These are phyloP conservation scores for Alopecurus myosuroides DNA, from an alignment of 176 grass and related monocot genomes.

Conservation along the genomic window DNA sequence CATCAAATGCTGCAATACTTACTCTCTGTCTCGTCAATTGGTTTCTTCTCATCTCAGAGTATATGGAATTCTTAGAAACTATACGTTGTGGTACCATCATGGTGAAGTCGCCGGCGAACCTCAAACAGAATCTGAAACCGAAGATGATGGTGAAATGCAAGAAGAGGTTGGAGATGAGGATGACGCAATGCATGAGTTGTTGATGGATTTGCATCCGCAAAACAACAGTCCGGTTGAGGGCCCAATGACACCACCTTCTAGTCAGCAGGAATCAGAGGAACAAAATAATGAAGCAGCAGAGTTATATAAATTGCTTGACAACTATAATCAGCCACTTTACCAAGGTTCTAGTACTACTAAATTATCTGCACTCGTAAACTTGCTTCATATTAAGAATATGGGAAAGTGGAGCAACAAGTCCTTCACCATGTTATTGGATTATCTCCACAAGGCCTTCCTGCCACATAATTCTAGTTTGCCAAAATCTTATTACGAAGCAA, in stretches of 20 bases:
- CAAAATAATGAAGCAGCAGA: not conserved
- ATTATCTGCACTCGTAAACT: not conserved
- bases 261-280: not conserved
- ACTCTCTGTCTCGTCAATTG: not conserved
- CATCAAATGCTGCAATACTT: conserved; percentile 17
- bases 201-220: conserved; percentile 6
- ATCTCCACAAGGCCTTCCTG: not conserved
- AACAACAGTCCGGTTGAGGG: too few relatives aligned
- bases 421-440: not conserved
- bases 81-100: conserved; percentile 21
- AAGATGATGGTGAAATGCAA: not conserved
- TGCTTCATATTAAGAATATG: not conserved
- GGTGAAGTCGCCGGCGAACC: not conserved
- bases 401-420: not conserved
- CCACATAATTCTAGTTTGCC: not conserved
- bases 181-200: not conserved
- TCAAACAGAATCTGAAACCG: not conserved
- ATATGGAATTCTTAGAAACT: not conserved
- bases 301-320: not conserved
- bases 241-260: not conserved
- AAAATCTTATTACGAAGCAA: not conserved
- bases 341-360: not conserved
- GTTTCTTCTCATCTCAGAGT: not conserved
- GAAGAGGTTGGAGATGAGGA: not conserved
- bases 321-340: not conserved